Base-by-base conservation (phyloP, 352 stramenopile species). In the Pythium folliculosum region DNA sequence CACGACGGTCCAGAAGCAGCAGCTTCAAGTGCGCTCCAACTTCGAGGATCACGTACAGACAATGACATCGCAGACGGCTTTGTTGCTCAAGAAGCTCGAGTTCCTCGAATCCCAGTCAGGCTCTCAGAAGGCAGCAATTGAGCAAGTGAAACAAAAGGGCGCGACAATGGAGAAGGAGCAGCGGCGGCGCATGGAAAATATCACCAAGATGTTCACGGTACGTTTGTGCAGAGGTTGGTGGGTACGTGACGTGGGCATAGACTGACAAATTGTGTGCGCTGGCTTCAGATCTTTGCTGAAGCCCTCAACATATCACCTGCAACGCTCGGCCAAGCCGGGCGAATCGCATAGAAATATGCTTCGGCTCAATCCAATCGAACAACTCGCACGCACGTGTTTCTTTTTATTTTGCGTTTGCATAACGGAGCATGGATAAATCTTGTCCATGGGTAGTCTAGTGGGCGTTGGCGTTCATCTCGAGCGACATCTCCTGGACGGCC, bases 401-500 rank as follows among this genome's bases (percentile, higher is more conserved):
- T 66, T 64, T 73, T 75, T 73, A 72, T 57, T 65, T 63, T 69
- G n/a, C 3, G 38, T 9, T 16, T 44, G 45, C n/a, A 12, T 25
- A 40, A 35, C 30, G 3, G 17, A 45, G 7, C 10, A 56, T 40
- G 8, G 21, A 35, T 17, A 32, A 14, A 66, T 51, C 27, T 32
- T 32, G 27, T 32, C 21, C 12, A 25, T 57, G 23, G 13, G 14
- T 30, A 30, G 45, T 70, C 55, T 66, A 70, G 43, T 76, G 66
- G 21, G 48, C 81, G 65, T 78, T 81, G 44, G 77, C 76, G 63
- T 91, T 94, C 78, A 92, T 92, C 60, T 95, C 81, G 37, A 95
- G 78, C 67, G 92, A 98, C 47, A 95, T 89, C 62, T 98, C 83
- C 68, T 99, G 97, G 72, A 99, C 96, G 0, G 94, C 86, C 72